A percentile compares a stretch with the other conserved stretches of the same genome.
These are phyloP conservation scores for Alternaria infectoria DNA, from an alignment of 2,329 filamentous ascomycete genomes.

Conservation along the genomic window DNA sequence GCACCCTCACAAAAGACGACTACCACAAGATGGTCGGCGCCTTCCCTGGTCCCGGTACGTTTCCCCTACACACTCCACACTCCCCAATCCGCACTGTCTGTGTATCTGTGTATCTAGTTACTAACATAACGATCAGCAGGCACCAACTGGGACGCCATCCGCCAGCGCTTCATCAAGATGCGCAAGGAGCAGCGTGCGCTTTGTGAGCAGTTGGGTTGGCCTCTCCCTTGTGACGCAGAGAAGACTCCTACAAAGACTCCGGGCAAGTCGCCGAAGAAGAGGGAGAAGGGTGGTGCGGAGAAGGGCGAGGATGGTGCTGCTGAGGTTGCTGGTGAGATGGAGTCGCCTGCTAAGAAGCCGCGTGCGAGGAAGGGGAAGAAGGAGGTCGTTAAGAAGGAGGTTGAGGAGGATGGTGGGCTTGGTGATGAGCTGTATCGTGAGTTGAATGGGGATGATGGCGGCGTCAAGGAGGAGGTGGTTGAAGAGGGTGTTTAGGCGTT, in stretches of 20 bases:
- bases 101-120: too few relatives aligned
- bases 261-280: neutral
- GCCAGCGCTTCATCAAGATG: neutral
- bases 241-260: neutral
- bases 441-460: neutral
- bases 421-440: neutral
- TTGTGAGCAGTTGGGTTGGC: neutral
- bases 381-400: neutral
- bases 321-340: neutral
- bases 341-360: neutral
- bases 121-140: neutral
- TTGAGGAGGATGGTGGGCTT: neutral
- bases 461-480: neutral
- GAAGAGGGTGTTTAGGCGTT: rapidly evolving
- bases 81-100: neutral
- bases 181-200: neutral
- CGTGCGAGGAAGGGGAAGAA: neutral
- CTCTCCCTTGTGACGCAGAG: neutral
- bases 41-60: neutral
- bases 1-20: neutral
- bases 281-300: neutral
- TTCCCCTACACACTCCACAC: too few relatives aligned
- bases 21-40: neutral
- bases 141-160: neutral
- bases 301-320: neutral